Conservation (phyloP, 768 basidiomycete species). For the Trametes villosa region DNA sequence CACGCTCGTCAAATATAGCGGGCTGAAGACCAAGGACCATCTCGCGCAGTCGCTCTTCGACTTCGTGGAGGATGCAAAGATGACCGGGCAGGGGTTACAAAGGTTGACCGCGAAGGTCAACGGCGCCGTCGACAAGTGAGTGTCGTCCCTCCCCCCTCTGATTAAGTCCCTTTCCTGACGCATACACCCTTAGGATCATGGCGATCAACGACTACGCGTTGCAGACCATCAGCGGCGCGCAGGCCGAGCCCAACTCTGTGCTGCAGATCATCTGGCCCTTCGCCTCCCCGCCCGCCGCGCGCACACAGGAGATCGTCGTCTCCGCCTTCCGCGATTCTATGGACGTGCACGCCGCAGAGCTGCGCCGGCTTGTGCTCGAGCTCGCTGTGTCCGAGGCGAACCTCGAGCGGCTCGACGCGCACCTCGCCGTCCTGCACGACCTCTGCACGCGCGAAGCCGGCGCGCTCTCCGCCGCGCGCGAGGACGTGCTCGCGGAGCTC, state of each 20-base stretch:
- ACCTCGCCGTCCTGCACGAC: conserved; percentile 59
- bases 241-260: conserved; percentile 32
- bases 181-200: conserved; percentile 54
- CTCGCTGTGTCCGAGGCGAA: conserved; percentile 59
- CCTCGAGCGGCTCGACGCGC: conserved; percentile 66
- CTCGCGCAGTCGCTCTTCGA: conserved; percentile 54
- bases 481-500: conserved; percentile 62
- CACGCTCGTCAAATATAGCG: conserved; percentile 63
- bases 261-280: conserved; percentile 37
- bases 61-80: conserved; percentile 67
- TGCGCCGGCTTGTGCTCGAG: conserved; percentile 66
- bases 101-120: conserved; percentile 68
- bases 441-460: conserved; percentile 62
- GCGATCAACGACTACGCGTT: conserved; percentile 77
- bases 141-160: neutral
- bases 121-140: conserved; percentile 76
- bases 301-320: conserved; percentile 49
- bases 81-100: conserved; percentile 60
- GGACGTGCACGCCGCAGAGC: conserved; percentile 54
- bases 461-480: conserved; percentile 46
- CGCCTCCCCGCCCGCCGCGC: conserved; percentile 33
- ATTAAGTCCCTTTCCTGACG: neutral
- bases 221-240: conserved; percentile 50
- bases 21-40: conserved; percentile 60
- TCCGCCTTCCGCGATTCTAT: conserved; percentile 66